Percentiles rank a stretch among this genome's conserved stretches.
These are phyloP conservation scores for Acanthamoeba lenticulata DNA, from an alignment of 208 protist species.

Conservation along the genomic window DNA sequence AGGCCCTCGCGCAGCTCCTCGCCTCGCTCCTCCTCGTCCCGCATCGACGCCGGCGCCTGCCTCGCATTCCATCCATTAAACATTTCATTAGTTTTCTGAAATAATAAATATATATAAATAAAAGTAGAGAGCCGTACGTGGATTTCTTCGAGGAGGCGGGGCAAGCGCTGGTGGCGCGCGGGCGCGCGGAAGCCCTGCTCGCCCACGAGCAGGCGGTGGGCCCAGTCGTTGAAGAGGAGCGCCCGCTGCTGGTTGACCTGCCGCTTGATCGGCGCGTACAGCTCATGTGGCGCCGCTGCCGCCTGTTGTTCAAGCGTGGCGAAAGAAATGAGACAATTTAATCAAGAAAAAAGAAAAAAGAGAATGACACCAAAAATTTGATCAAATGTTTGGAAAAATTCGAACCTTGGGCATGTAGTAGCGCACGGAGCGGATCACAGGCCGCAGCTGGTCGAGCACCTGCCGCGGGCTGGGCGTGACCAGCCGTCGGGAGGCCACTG, in stretches of 20 bases:
- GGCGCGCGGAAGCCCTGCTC: neutral
- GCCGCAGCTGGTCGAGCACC: neutral
- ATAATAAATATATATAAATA: neutral
- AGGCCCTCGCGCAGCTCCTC: slow-evolving; percentile 22
- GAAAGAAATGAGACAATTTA: neutral
- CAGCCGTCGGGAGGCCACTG: neutral
- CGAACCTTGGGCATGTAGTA: slow-evolving; percentile 22
- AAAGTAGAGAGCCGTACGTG: neutral
- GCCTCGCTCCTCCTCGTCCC: neutral
- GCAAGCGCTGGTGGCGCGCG: neutral
- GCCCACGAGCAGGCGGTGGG: neutral
- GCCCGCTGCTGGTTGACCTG: slow-evolving; percentile 20
- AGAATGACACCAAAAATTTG: too few relatives aligned
- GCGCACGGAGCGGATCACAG: neutral
- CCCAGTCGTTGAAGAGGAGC: slow-evolving; percentile 9
- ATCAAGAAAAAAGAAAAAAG: too few relatives aligned
- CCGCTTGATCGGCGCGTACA: neutral
- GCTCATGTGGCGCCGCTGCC: neutral
- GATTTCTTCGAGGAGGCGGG: neutral
- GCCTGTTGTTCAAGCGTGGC: neutral
- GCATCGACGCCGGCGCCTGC: neutral
- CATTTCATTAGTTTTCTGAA: neutral
- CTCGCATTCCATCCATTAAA: neutral
- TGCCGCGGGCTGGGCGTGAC: neutral
- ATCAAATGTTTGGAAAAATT: too few relatives aligned